Evolutionary conservation across 2,329 filamentous ascomycete genomes (phyloP).

Genomic region (Aspergillus sp.): DNA sequence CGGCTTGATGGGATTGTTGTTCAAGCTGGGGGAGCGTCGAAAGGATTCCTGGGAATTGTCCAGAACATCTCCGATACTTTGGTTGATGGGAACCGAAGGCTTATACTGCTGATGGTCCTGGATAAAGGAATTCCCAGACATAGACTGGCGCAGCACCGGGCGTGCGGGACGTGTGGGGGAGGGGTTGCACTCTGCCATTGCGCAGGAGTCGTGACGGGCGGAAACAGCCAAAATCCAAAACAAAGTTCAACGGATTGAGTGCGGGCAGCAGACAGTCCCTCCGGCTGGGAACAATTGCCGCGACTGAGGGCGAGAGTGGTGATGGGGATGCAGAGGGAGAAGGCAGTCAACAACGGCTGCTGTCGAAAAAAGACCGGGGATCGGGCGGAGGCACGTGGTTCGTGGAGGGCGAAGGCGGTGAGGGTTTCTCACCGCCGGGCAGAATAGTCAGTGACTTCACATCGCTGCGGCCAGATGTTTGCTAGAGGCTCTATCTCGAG

Average conservation of each 20-base stretch:
- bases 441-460: too few species aligned
- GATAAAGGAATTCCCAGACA: slow-evolving; percentile 37
- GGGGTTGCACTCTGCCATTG: slow-evolving; percentile 23
- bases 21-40: slow-evolving; percentile 18
- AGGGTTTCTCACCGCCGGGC: slow-evolving; percentile 1
- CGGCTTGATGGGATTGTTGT: slow-evolving; percentile 28
- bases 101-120: slow-evolving; percentile 43
- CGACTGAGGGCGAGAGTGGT: neutral
- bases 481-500: too few species aligned
- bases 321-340: neutral
- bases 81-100: slow-evolving; percentile 23
- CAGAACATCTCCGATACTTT: slow-evolving; percentile 30
- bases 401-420: neutral
- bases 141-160: slow-evolving; percentile 34
- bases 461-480: too few species aligned
- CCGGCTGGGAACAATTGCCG: neutral
- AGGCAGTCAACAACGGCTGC: neutral
- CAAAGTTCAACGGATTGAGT: too few species aligned
- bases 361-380: neutral
- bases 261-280: neutral
- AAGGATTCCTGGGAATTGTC: slow-evolving; percentile 18
- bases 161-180: slow-evolving; percentile 23
- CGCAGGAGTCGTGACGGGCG: slow-evolving; percentile 1
- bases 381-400: slow-evolving; percentile 1
- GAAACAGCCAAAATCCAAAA: neutral